A percentile compares a stretch with the other conserved stretches of the same genome.
phyloP scores from a whole-genome alignment of 352 stramenopile species.

The Globisporangium polare region DNA sequence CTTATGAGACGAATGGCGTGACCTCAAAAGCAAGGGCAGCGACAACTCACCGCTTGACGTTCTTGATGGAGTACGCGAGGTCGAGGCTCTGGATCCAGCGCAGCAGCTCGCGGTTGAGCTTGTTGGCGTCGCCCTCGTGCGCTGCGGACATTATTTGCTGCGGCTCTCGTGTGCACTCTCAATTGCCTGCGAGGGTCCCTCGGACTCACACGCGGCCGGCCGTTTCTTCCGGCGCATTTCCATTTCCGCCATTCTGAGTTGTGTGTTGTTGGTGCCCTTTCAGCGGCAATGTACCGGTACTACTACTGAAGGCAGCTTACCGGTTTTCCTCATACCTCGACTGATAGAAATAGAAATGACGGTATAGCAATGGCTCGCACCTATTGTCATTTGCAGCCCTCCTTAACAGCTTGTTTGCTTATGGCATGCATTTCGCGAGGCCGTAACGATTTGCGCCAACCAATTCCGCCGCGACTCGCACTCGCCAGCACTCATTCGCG shows the following conservation, averaged over 20 bases:
- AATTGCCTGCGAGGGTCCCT: neutral
- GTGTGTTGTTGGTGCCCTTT: no score
- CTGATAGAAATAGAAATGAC: constrained; percentile 13
- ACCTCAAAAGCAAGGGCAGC: constrained; percentile 1
- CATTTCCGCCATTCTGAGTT: neutral
- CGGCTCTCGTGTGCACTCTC: neutral
- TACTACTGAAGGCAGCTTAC: no score
- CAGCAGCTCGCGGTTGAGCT: constrained; percentile 87
- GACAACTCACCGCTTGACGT: constrained; percentile 82
- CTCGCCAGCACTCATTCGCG: constrained; percentile 6
- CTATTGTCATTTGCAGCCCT: neutral
- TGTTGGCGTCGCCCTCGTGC: constrained; percentile 39
- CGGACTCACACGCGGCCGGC: neutral
- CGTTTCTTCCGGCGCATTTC: neutral
- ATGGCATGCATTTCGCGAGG: constrained; percentile 11
- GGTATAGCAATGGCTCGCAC: neutral
- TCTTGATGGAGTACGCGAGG: constrained; percentile 92
- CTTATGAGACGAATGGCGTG: no score
- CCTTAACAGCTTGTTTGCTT: constrained; percentile 4
- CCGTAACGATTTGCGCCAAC: constrained; percentile 19
- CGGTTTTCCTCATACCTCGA: no score
- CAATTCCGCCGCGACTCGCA: constrained; percentile 14
- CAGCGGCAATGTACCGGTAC: no score
- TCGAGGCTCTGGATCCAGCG: constrained; percentile 93
- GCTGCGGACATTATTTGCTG: constrained; percentile 8